Evolutionary conservation across 768 basidiomycete genomes (phyloP).

Genomic region (Phaeotremella fagi): DNA sequence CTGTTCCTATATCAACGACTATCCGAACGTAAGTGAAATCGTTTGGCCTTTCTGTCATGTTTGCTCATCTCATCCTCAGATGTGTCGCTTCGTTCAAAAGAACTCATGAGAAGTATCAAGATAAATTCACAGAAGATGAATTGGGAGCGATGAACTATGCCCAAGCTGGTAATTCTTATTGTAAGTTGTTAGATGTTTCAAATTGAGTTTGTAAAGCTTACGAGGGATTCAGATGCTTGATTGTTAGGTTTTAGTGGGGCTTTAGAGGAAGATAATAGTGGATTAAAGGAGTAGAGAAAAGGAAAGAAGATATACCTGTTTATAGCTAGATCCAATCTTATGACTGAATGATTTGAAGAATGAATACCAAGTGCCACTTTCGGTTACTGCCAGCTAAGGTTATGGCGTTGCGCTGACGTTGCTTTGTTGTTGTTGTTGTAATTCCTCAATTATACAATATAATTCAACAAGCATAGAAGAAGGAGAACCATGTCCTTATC

Average conservation of each 20-base stretch:
- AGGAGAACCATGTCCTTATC: slow-evolving; percentile 36
- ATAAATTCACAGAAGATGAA: slow-evolving; percentile 82
- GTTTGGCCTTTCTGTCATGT: no score
- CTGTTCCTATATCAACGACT: slow-evolving; percentile 82
- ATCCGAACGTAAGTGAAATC: slow-evolving; percentile 77
- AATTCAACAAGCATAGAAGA: no score
- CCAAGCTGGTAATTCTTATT: slow-evolving; percentile 71
- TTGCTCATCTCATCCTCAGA: slow-evolving; percentile 52
- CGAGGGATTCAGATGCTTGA: background rate
- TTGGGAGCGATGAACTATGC: slow-evolving; percentile 78
- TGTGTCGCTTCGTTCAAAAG: slow-evolving; percentile 48
- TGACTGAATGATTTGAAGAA: no score
- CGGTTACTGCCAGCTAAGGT: no score
- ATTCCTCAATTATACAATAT: no score
- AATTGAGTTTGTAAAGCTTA: background rate
- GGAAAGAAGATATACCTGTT: no score
- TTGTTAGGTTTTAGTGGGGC: background rate
- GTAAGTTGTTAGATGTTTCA: slow-evolving; percentile 22
- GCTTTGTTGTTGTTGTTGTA: no score
- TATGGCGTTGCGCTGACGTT: no score
- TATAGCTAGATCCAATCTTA: no score
- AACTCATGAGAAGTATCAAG: slow-evolving; percentile 74
- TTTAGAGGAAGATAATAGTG: no score
- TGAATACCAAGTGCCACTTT: no score
- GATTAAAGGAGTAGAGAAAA: no score